Conservation (phyloP, 768 basidiomycete genomes). For the Tulasnella sp. region DNA sequence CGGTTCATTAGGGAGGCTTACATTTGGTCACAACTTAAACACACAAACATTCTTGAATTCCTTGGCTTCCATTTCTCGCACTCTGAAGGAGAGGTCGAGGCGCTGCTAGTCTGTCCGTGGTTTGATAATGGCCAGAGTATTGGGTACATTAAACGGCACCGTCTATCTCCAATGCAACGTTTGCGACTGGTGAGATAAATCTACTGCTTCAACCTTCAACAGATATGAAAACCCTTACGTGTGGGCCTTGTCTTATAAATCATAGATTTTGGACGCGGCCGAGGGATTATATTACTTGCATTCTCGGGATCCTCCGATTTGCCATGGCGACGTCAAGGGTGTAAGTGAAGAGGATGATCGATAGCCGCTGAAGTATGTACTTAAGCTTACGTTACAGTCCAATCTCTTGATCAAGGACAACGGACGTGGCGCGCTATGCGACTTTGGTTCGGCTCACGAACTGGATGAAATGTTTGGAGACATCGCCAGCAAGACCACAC, state of each 20-base stretch:
- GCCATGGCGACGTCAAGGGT: constrained; percentile 21
- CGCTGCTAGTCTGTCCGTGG: not conserved
- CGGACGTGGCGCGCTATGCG: not conserved
- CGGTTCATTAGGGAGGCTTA: not conserved
- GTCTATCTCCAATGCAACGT: not conserved
- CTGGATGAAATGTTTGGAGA: not conserved
- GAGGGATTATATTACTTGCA: constrained; percentile 17
- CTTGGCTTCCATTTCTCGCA: not conserved
- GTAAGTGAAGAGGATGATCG: not conserved
- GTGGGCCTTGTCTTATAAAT: not conserved
- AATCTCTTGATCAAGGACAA: not conserved
- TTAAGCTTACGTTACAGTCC: not conserved
- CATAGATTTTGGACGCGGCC: not conserved
- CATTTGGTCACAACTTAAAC: not conserved
- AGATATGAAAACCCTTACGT: not conserved
- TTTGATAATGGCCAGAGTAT: not conserved
- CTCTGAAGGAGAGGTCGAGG: not conserved
- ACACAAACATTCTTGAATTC: not conserved
- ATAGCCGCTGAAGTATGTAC: no score
- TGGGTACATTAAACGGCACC: not conserved
- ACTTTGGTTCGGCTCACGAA: not conserved
- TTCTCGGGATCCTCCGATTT: constrained; percentile 4
- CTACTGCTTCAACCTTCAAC: not conserved
- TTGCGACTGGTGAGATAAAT: not conserved
- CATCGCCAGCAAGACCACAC: not conserved